Conservation (phyloP, 257 asterid genomes). For the Solanum chiquidenum region DNA sequence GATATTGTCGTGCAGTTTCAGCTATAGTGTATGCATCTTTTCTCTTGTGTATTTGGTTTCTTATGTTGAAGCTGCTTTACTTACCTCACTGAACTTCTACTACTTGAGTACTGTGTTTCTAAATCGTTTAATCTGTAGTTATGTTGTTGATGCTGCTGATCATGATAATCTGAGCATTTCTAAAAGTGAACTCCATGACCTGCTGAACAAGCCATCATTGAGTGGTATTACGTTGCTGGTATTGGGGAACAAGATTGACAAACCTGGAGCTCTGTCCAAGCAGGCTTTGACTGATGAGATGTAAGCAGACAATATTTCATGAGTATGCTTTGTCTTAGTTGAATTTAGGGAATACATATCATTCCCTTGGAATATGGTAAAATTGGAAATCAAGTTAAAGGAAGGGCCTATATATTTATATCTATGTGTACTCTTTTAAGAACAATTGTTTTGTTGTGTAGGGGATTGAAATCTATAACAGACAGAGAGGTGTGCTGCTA, state of each 20-base stretch:
- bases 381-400: not conserved
- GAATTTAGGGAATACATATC: not conserved
- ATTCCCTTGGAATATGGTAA: not conserved
- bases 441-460: constrained; percentile 13
- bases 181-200: constrained; percentile 76
- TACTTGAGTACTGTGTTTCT: not conserved
- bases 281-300: constrained; percentile 82
- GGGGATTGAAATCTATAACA: constrained; percentile 67
- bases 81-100: not conserved
- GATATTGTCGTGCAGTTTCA: constrained; percentile 96
- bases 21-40: constrained; percentile 72
- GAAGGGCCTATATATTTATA: not conserved
- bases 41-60: not conserved
- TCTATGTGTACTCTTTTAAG: not conserved
- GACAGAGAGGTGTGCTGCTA: constrained; percentile 95
- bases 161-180: constrained; percentile 71
- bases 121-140: constrained; percentile 28
- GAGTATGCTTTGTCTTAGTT: not conserved
- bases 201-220: constrained; percentile 77
- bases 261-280: constrained; percentile 65
- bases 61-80: not conserved
- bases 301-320: constrained; percentile 26
- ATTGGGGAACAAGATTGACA: constrained; percentile 89
- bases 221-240: constrained; percentile 86
- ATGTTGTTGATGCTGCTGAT: constrained; percentile 97